Evolutionary conservation across 2,329 filamentous ascomycete species (phyloP), one percentile per base, ranked within the genome.

Genomic region (Alternaria hordeiaustralica): DNA sequence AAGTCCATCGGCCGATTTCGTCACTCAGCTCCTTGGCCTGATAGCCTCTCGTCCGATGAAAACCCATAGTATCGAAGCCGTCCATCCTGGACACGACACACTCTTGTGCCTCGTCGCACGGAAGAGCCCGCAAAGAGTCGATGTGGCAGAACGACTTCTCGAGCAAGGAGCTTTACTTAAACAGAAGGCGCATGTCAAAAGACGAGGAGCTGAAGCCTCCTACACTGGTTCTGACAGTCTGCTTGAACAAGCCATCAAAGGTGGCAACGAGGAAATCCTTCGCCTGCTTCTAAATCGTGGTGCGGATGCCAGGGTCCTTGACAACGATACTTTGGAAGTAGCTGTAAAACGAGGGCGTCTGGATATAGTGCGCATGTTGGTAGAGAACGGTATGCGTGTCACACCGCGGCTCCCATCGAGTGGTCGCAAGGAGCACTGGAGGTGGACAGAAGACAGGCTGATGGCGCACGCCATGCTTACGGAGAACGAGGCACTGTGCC

Each of bases 291-390:
- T 65, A 10, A 45, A 53, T 9, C 54, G 45, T 13, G 60, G 55
- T 18, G 44, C 63, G 6, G 33, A 60, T 49, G 49, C 44, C 11
- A 46, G 28, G 15, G 18, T 41, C n/a, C 36, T 36, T 23, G 28
- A 56, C 41, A 8, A 58, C 36, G 59, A 44, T 46, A 11, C 41
- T 12, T 26, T 65, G 18, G 36, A 26, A 47, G 20, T 44, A n/a
- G 55, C 54, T 21, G 55, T 51, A 21, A 45, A 23, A 20, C 25
- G 13, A 26, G 60, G 60, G 12, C 50, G 50, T 23, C 23, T 63
- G 23, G 61, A 64, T 25, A 66, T 64, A 50, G 51, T 63, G 4
- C 55, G 43, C 7, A 63, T 64, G 28, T 23, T 66, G 28, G 41
- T 58, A 6, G 56, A 64, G 21, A 21, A 58, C 25, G 53, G 51